Percentiles rank a stretch among this genome's conserved stretches.
Evolutionary conservation across 148 eudicot genomes (phyloP).

Genomic region (Persicaria maculosa): DNA sequence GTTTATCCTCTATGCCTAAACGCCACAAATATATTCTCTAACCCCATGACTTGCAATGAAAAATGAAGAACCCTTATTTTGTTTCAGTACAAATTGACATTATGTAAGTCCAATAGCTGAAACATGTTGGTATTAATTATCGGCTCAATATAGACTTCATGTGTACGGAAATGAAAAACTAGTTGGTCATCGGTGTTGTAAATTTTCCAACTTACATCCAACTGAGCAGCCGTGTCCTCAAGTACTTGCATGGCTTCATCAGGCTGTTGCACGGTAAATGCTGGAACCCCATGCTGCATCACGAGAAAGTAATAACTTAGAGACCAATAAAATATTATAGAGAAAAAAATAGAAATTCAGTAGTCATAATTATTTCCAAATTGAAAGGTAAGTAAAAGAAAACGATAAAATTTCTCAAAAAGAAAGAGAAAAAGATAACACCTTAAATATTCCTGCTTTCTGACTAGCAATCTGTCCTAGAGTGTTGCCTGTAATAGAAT

Average conservation of each 20-base stretch:
- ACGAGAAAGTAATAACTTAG: constrained; percentile 10
- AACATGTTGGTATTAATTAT: background rate
- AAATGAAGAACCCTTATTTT: background rate
- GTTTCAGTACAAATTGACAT: background rate
- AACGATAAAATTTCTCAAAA: no score
- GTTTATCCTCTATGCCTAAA: background rate
- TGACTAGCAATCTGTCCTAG: constrained; percentile 92
- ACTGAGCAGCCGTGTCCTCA: constrained; percentile 58
- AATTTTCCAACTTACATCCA: constrained; percentile 51
- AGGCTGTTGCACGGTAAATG: constrained; percentile 88
- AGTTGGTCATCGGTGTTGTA: background rate
- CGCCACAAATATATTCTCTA: background rate
- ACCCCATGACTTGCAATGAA: background rate
- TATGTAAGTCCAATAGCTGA: background rate
- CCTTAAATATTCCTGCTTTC: constrained; percentile 97
- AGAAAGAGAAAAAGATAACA: constrained; percentile 14
- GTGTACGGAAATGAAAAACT: background rate
- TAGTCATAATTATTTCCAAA: background rate
- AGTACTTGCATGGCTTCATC: constrained; percentile 94
- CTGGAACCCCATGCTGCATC: constrained; percentile 74
- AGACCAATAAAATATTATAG: constrained; percentile 1
- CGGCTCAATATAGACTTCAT: background rate
- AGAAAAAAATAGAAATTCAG: background rate
- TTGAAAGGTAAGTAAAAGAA: background rate
- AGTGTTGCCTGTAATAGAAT: constrained; percentile 63